These are phyloP conservation scores for Metarhizium anisopliae DNA, from an alignment of 2,329 filamentous ascomycete genomes.

Conservation along the genomic window DNA sequence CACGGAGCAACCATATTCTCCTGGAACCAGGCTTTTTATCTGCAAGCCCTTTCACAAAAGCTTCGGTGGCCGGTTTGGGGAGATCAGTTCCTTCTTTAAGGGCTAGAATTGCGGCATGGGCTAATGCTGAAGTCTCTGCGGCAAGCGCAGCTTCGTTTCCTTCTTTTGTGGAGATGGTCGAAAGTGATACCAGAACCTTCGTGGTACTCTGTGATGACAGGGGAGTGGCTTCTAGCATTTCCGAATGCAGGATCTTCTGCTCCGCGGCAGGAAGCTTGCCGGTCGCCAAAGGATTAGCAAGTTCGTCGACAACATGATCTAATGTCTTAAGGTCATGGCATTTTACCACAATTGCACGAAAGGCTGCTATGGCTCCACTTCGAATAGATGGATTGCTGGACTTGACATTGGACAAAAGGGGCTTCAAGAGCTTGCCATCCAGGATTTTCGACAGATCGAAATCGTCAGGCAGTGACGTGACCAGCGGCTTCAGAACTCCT, in stretches of 20 bases:
- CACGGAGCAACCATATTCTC: conserved; percentile 69
- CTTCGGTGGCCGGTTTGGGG: conserved; percentile 58
- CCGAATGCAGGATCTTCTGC: conserved; percentile 72
- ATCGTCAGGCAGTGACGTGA: conserved; percentile 56
- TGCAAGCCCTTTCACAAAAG: conserved; percentile 68
- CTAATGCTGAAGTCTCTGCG: conserved; percentile 65
- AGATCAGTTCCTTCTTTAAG: conserved; percentile 52
- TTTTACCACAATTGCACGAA: conserved; percentile 57
- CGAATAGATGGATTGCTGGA: conserved; percentile 77
- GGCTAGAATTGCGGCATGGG: conserved; percentile 53
- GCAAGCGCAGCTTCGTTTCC: conserved; percentile 76
- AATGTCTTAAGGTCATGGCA: conserved; percentile 50
- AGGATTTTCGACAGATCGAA: conserved; percentile 74
- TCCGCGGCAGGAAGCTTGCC: conserved; percentile 80
- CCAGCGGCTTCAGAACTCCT: conserved; percentile 65
- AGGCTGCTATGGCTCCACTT: conserved; percentile 64
- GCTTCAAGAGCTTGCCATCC: conserved; percentile 67
- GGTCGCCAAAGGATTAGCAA: conserved; percentile 69
- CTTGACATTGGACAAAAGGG: conserved; percentile 81
- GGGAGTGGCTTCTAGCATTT: conserved; percentile 63
- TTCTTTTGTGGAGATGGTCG: conserved; percentile 68
- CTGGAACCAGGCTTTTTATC: conserved; percentile 78
- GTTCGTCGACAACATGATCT: conserved; percentile 64
- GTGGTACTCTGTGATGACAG: conserved; percentile 52
- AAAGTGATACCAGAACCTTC: conserved; percentile 58